Percentiles rank a stretch among this genome's conserved stretches.
phyloP scores from a whole-genome alignment of 2,329 filamentous ascomycete genomes.

The Stemphylium lycopersici region DNA sequence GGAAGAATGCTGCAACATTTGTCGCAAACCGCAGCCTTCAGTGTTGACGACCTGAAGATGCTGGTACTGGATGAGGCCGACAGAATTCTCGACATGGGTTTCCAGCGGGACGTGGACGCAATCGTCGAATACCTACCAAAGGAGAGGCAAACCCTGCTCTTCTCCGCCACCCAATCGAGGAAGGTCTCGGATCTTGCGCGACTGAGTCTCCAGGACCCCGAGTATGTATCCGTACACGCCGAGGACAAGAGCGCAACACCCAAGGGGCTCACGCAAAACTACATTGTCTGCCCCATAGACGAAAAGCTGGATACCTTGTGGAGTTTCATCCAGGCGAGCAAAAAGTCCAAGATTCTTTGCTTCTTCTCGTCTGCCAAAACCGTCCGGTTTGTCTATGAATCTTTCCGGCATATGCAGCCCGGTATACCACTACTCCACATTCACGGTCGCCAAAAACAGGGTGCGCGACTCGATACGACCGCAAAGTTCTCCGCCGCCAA shows the following conservation, averaged over 20 bases:
- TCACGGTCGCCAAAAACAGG: slow-evolving; percentile 91
- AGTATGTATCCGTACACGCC: slow-evolving; percentile 95
- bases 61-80: slow-evolving; percentile 95
- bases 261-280: slow-evolving; percentile 84
- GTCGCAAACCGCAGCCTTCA: slow-evolving; percentile 89
- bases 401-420: slow-evolving; percentile 89
- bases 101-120: slow-evolving; percentile 87
- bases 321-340: slow-evolving; percentile 87
- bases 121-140: slow-evolving; percentile 89
- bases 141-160: slow-evolving; percentile 87
- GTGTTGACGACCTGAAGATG: slow-evolving; percentile 89
- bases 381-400: slow-evolving; percentile 93
- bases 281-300: slow-evolving; percentile 80
- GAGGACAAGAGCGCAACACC: slow-evolving; percentile 80
- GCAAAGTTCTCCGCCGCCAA: slow-evolving; percentile 80
- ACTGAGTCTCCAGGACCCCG: slow-evolving; percentile 84
- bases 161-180: slow-evolving; percentile 95
- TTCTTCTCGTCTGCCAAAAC: slow-evolving; percentile 96
- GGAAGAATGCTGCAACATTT: slow-evolving; percentile 95
- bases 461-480: slow-evolving; percentile 85
- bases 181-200: slow-evolving; percentile 90
- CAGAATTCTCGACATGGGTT: slow-evolving; percentile 97
- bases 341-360: slow-evolving; percentile 93
- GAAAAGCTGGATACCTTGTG: slow-evolving; percentile 92
- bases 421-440: slow-evolving; percentile 92